Evolutionary conservation across 2,329 filamentous ascomycete species (phyloP), one percentile per base, ranked within the genome.

Genomic region (Blastomyces emzantsi): DNA sequence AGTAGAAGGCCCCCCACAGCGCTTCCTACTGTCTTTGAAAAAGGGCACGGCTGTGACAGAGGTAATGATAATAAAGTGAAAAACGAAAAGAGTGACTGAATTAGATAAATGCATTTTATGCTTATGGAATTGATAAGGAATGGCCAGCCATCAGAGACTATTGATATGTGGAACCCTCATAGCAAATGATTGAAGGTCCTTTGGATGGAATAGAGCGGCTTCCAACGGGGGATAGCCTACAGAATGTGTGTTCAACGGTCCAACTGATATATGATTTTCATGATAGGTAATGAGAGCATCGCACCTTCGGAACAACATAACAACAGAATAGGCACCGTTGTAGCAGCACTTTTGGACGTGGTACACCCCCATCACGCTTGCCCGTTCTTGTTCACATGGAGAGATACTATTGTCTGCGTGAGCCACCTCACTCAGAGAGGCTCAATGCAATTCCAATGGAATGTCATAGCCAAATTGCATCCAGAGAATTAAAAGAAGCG

Each of bases 51-150:
- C 61, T 4, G 62, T 62, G 30, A 47, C 36, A 25, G 49, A n/a
- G 22, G 56, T 55, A 43, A 62, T 33, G 33, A 66, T 63, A 62
- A 59, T 56, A 41, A 43, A 43, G 15, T 41, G 39, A 43, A 63
- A 17, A 13, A 63, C 30, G 36, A 63, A 64, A 62, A 63, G 63
- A 67, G 59, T 28, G 63, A 65, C 30, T 30, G 59, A 36, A 11
- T 30, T 51, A 64, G 64, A 63, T 33, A 28, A 43, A 65, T 65
- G 58, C 67, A 68, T 68, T 57, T n/a, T 57, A 43, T 25, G 55
- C 19, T 19, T 5, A 17, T 41, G 13, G 0, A 25, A 22, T 19
- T 17, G 2, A 19, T 8, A 57, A 2, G 36, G n/a, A 3, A 25
- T 4, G n/a, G n/a, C 43, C 11, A 57, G 36, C 36, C 19, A 57